Evolutionary conservation across 208 protist species (phyloP), one percentile per base, ranked within the genome.

Genomic region (Trypanosoma platydactyli): DNA sequence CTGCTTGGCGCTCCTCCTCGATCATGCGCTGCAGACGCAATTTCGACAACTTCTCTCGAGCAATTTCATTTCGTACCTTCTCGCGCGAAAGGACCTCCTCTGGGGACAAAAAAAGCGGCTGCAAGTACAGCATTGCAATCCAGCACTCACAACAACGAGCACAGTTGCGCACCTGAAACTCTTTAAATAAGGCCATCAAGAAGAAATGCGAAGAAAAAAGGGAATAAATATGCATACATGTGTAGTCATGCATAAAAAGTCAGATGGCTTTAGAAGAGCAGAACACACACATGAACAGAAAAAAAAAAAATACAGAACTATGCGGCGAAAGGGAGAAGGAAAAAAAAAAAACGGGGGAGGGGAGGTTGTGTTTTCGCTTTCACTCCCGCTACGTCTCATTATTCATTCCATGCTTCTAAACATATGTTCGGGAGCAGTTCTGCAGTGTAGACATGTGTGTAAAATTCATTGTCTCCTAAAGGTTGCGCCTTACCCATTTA

Each of bases 31-130:
- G 58, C 30, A 89, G 45, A 7, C 76, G 77, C 7, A 61, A 64
- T 16, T 66, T 66, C 9, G 72, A 64, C 11, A 88, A 57, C 48
- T 85, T 81, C 3, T 72, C 73, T 0, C 77, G 71, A 1, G 86
- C 82, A 73, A 85, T 81, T 53, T 83, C 86, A 40, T 95, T 95
- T 54, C 89, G 84, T n/a, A 79, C 86, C 13, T 65, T 54, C 52
- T 95, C 84, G 0, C 63, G 64, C 0, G 84, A 77, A 22, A 95
- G 61, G 1, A 77, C 79, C 22, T 83, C 78, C 3, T 95, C 82
- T 1, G 77, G 51, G 13, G 81, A 60, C 5, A 68, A 74, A 40
- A 92, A 86, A 52, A 91, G 33, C 13, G 62, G 56, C 2, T 35
- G 40, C 12, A 73, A 16, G 46, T 54, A 73, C 1, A 66, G 33